Base-by-base conservation (phyloP, 2,329 filamentous ascomycete species). In the Tolypocladium cylindrosporum region DNA sequence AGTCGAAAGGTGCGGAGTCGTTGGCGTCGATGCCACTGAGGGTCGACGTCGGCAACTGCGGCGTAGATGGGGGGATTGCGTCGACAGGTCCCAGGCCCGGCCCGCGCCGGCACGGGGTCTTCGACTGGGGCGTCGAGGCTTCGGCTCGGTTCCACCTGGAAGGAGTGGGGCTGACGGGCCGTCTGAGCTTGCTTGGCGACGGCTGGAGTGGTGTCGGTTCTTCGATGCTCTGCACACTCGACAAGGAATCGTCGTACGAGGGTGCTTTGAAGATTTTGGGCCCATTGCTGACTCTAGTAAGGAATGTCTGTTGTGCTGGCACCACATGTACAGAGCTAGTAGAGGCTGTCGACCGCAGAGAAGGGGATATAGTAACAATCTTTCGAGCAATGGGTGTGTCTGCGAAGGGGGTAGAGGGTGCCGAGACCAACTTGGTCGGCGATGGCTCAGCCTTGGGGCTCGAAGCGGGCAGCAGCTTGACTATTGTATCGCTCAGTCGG, bases 341-440 rank as follows among this genome's bases (percentile, higher is more conserved):
- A 19, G 4, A 54, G n/a, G 57, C 24, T 31, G 41, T 37, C 31
- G 27, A 40, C 39, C 10, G 53, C 27, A 37, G 55, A 55, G 9
- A 43, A 40, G 52, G 45, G 2, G 39, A 57, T 24, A 19, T 55
- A 16, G 45, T 40, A 24, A 21, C 48, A 57, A 36, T 51, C 48
- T 14, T 56, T 11, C 53, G 53, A 27, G 45, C 48, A 56, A 24
- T 34, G 21, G 59, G 57, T 3, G 60, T 59, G 19, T 56, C 61
- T 34, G 58, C 62, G 7, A 67, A 57, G 4, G 67, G 66, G 2
- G 70, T 65, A 10, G 68, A 67, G 3, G 68, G 68, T 1, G 61
- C 57, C 21, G 64, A 64, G 5, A 61, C 57, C 3, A 68, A 66
- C 61, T 72, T 72, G 50, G 57, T 65, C 11, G 71, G 71, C 39